Evolutionary conservation across 1,284 basidiomycete species (phyloP).

Genomic region (Cystobasidium slooffiae): DNA sequence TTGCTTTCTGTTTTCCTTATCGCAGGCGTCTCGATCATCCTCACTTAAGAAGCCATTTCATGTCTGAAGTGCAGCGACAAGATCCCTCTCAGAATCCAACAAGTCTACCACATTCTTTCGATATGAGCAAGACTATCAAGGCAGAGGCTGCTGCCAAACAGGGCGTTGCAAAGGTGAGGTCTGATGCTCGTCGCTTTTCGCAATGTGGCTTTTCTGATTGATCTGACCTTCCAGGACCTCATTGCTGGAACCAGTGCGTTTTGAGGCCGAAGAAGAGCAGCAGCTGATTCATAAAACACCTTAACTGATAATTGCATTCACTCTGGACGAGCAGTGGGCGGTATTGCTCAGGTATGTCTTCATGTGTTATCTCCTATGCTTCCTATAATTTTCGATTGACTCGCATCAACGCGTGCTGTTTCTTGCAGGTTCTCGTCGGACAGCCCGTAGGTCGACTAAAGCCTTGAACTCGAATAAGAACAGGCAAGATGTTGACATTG

Average conservation of each 20-base stretch:
- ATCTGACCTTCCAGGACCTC: slow-evolving; percentile 27
- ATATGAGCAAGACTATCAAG: slow-evolving; percentile 28
- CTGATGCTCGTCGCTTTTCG: background rate
- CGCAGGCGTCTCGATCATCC: too few relatives aligned
- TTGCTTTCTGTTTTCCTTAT: too few relatives aligned
- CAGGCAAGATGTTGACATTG: background rate
- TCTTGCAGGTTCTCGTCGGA: slow-evolving; percentile 40
- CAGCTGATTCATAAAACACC: background rate
- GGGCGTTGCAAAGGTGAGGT: slow-evolving; percentile 36
- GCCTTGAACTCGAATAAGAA: background rate
- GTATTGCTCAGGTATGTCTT: slow-evolving; percentile 40
- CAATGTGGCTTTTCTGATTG: background rate
- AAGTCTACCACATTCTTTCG: background rate
- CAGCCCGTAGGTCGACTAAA: slow-evolving; percentile 35
- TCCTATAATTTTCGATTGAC: slow-evolving; percentile 24
- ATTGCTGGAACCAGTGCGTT: slow-evolving; percentile 39
- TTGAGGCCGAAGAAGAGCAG: background rate
- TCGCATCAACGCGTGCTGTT: slow-evolving; percentile 6
- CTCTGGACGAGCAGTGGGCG: slow-evolving; percentile 30
- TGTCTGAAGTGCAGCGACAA: too few relatives aligned
- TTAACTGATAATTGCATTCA: background rate
- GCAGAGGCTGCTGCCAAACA: slow-evolving; percentile 12
- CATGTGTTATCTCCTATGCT: background rate
- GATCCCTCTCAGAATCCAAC: background rate
- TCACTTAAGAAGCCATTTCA: too few relatives aligned